phyloP scores from a whole-genome alignment of 345 rosid species.

The Eucalyptus decipiens region DNA sequence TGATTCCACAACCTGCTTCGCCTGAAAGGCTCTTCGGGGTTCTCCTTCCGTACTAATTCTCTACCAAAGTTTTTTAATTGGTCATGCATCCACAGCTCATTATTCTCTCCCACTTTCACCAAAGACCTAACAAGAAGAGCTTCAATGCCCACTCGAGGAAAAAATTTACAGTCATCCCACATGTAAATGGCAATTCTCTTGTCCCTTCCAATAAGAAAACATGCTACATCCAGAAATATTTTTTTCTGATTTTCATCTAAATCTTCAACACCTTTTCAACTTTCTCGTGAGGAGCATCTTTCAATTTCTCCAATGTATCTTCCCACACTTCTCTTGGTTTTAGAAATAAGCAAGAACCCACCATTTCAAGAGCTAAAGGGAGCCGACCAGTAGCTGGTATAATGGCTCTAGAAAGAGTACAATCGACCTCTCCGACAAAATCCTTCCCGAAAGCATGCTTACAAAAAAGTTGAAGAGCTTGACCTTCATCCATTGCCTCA shows the following conservation, averaged over 20 bases:
- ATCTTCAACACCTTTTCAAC: neutral
- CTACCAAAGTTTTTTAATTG: neutral
- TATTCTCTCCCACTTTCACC: neutral
- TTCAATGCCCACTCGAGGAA: neutral
- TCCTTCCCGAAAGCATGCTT: neutral
- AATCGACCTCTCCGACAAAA: neutral
- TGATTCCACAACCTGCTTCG: neutral
- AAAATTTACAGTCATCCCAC: neutral
- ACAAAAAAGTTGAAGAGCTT: neutral
- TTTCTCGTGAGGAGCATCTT: neutral
- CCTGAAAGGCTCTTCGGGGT: neutral
- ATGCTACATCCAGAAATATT: conserved; percentile 2
- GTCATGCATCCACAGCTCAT: neutral
- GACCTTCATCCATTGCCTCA: neutral
- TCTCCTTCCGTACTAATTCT: neutral
- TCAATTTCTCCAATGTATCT: neutral
- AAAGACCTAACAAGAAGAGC: neutral
- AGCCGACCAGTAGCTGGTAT: neutral
- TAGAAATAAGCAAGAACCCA: neutral
- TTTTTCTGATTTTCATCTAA: neutral
- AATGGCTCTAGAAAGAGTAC: neutral
- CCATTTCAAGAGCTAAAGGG: neutral
- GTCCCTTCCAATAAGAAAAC: neutral
- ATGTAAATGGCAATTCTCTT: neutral
- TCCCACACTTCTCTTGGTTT: neutral